Evolutionary conservation across 2,329 filamentous ascomycete genomes (phyloP).

Genomic region (Fusarium cicatricum): DNA sequence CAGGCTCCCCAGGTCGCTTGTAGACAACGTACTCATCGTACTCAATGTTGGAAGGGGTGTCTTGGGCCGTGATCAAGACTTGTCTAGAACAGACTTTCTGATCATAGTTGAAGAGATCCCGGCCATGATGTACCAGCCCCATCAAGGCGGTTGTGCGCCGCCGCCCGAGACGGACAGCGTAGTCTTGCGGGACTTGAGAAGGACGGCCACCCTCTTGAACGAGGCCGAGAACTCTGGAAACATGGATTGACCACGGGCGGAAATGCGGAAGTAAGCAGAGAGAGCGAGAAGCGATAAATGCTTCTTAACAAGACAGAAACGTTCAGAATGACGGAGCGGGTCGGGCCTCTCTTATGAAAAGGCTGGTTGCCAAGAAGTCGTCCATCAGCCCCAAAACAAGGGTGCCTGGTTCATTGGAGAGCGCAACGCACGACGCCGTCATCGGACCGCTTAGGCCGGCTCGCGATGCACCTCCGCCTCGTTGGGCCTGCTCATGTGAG

Average conservation of each 20-base stretch:
- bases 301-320: background rate
- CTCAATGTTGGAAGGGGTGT: slow-evolving; percentile 45
- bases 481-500: slow-evolving; percentile 19
- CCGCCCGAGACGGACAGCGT: slow-evolving; percentile 37
- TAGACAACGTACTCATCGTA: slow-evolving; percentile 52
- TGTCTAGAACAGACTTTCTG: slow-evolving; percentile 45
- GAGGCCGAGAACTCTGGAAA: slow-evolving; percentile 33
- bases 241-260: slow-evolving; percentile 26
- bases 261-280: background rate
- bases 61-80: slow-evolving; percentile 44
- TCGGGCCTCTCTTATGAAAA: slow-evolving; percentile 27
- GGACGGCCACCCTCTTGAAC: slow-evolving; percentile 36
- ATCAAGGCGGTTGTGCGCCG: slow-evolving; percentile 39
- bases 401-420: slow-evolving; percentile 19
- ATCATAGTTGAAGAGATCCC: slow-evolving; percentile 51
- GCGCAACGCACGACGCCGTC: background rate
- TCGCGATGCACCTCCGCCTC: slow-evolving; percentile 8
- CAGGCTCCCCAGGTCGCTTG: slow-evolving; percentile 32
- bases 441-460: slow-evolving; percentile 1
- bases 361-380: slow-evolving; percentile 27
- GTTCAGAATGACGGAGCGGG: slow-evolving; percentile 8
- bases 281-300: background rate
- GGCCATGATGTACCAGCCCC: slow-evolving; percentile 40
- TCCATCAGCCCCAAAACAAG: slow-evolving; percentile 13
- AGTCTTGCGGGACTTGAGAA: slow-evolving; percentile 35